Base-by-base conservation (phyloP, 805 yeast species). In the Yarrowia sp. region DNA sequence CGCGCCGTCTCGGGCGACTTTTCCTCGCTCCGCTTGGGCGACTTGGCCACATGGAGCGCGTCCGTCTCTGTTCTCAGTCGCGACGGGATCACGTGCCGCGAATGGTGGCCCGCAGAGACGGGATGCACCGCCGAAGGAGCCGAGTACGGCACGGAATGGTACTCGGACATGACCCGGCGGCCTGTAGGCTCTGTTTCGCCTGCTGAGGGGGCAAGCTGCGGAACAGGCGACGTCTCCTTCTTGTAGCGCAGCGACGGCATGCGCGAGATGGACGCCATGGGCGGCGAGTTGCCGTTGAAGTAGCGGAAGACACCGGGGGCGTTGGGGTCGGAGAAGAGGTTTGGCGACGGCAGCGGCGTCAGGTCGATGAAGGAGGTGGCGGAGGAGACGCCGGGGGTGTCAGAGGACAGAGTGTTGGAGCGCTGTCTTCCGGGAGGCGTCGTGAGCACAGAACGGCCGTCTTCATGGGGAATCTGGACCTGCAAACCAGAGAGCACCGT, bases 311-410 rank as follows among this genome's bases (percentile, higher is more conserved):
- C 60, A 3, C 62, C 62, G 3, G 62, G 36, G 12, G 67, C 62
- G 12, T 64, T 58, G 36, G 61, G 61, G 12, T 62, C 56, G 6
- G 67, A 22, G 31, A 65, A 38, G 33, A 66, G 66, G 46, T 65
- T 49, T 6, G 69, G 69, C 18, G 69, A 66, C 7, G 69, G 69
- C 18, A 66, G 62, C 13, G 69, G 69, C 12, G 69, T 66, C 33
- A 66, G 63, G 47, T 66, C 68, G 47, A 64, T 63, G 42, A 66
- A 66, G 55, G 58, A n/a, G 19, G 61, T 35, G 25, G 24, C 32
- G 32, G 32, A 16, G 2, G 21, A 29, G 8, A 24, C 42, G 4
- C 56, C 56, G 21, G 39, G 39, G 12, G 56, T 33, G 22, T 51
- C 58, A 7, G 38, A 18, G 8, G 55, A 47, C 18, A 33, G 24